These are phyloP conservation scores for Nicotiana noctiflora DNA, from an alignment of 257 asterid species.

Conservation along the genomic window DNA sequence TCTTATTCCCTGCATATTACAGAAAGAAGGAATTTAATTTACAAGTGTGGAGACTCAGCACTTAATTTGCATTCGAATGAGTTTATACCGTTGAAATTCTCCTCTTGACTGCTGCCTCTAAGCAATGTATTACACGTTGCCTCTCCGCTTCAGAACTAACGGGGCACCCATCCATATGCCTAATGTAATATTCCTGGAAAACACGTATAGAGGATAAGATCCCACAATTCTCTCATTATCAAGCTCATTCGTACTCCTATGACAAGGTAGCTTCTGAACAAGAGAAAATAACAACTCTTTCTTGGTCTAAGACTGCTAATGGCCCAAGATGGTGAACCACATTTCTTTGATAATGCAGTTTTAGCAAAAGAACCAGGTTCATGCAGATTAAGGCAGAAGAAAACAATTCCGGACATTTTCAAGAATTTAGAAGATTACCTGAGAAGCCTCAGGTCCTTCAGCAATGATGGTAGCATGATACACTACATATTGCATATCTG, in stretches of 20 bases:
- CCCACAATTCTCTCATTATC: not conserved
- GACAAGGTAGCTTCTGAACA: no score
- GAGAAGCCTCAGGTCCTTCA: conserved; percentile 45
- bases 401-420: not conserved
- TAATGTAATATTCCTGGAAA: conserved; percentile 45
- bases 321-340: not conserved
- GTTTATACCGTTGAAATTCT: conserved; percentile 39
- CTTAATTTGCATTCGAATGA: not conserved
- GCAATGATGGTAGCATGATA: conserved; percentile 44
- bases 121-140: conserved; percentile 40
- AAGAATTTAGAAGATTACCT: conserved; percentile 23
- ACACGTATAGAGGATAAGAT: not conserved
- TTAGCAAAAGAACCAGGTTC: not conserved
- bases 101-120: conserved; percentile 54
- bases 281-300: not conserved
- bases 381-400: not conserved
- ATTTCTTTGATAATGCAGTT: not conserved
- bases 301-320: not conserved
- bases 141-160: conserved; percentile 46
- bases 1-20: conserved; percentile 36
- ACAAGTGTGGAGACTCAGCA: not conserved
- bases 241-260: no score
- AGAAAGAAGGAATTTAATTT: not conserved
- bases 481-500: conserved; percentile 55
- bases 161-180: conserved; percentile 46